phyloP scores from a whole-genome alignment of 345 rosid species.

The Rhizophora mangle region DNA sequence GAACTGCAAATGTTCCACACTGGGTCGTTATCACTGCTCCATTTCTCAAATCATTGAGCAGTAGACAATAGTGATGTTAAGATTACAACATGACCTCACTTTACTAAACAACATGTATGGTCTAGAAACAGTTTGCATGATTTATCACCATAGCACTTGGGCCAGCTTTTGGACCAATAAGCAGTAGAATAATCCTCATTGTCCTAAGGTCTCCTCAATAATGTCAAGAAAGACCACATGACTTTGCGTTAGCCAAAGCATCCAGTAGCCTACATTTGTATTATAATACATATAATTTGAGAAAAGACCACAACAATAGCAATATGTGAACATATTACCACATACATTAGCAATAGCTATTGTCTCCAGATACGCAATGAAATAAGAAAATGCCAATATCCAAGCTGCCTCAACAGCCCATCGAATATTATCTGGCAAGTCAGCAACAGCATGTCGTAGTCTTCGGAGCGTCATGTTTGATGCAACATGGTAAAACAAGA shows the following conservation, averaged over 20 bases:
- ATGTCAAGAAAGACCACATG: background rate
- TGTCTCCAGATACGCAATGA: slow-evolving; percentile 96
- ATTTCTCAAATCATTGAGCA: background rate
- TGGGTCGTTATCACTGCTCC: slow-evolving; percentile 10
- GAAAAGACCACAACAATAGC: background rate
- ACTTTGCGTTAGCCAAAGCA: background rate
- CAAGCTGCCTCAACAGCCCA: slow-evolving; percentile 78
- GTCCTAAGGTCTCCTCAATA: background rate
- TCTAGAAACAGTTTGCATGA: background rate
- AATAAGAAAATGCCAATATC: slow-evolving; percentile 85
- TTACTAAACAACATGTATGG: background rate
- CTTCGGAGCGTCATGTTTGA: slow-evolving; percentile 92
- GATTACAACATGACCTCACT: background rate
- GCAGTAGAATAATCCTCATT: background rate
- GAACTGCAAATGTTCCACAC: slow-evolving; percentile 56
- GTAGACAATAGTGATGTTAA: background rate
- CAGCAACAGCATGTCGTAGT: slow-evolving; percentile 58
- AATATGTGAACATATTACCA: slow-evolving; percentile 13
- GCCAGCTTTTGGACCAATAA: background rate
- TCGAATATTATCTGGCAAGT: slow-evolving; percentile 62
- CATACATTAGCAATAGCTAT: slow-evolving; percentile 86
- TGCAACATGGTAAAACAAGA: slow-evolving; percentile 86
- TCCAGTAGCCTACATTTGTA: background rate
- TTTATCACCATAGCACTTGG: background rate
- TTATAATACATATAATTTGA: background rate